Evolutionary conservation across 352 stramenopile genomes (phyloP).

Genomic region (Phytophthora megakarya): DNA sequence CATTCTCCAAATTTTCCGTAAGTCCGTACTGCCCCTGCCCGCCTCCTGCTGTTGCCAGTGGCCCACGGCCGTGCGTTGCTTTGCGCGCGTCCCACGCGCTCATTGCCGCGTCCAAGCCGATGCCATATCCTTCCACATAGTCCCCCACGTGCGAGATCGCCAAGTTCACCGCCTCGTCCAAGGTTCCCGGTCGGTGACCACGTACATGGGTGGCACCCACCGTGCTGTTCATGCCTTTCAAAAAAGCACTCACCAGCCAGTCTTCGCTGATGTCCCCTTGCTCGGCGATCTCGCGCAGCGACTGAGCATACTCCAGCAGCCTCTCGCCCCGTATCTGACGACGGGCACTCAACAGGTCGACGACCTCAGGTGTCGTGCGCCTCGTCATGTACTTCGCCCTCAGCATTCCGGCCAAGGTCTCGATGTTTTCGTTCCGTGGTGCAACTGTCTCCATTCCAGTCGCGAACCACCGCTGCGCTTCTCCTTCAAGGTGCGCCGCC

Average conservation of each 20-base stretch:
- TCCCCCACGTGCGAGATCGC: not conserved
- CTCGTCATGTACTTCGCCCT: not conserved
- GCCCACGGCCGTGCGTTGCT: not conserved
- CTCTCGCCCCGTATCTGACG: conserved; percentile 8
- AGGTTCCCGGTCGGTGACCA: not conserved
- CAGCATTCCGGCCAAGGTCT: not conserved
- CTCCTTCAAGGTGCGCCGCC: conserved; percentile 4
- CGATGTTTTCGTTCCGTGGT: conserved; percentile 3
- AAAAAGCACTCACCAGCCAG: conserved; percentile 15
- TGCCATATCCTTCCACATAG: conserved; percentile 10
- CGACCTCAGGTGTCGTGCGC: conserved; percentile 3
- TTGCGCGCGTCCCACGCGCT: not conserved
- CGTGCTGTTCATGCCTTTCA: conserved; percentile 5
- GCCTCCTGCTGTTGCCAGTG: not conserved
- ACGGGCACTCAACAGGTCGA: not conserved
- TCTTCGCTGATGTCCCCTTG: not conserved
- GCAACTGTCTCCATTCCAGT: not conserved
- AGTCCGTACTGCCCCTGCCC: not conserved
- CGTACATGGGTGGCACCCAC: conserved; percentile 2
- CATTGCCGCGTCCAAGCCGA: not conserved
- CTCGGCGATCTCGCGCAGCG: conserved; percentile 4
- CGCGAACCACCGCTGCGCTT: too few species aligned
- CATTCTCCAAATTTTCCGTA: not conserved
- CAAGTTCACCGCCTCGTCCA: conserved; percentile 4
- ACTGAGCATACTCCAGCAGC: conserved; percentile 1